Evolutionary conservation across 352 stramenopile genomes (phyloP).

Genomic region (Lagenidium giganteum): DNA sequence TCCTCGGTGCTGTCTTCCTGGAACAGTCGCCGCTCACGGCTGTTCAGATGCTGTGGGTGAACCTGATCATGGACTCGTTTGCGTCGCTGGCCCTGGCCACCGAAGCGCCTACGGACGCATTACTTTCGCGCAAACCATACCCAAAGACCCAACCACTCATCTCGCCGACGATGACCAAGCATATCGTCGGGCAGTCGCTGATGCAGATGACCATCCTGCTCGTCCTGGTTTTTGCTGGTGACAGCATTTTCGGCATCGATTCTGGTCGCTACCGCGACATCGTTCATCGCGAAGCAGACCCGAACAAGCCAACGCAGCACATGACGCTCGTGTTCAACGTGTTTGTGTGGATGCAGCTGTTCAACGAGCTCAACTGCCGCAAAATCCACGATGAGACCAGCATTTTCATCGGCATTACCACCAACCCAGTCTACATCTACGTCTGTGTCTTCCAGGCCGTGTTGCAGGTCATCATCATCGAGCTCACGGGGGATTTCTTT

Average conservation of each 20-base stretch:
- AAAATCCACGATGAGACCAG: constrained; percentile 84
- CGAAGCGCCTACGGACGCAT: constrained; percentile 59
- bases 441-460: constrained; percentile 88
- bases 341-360: constrained; percentile 91
- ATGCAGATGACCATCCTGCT: constrained; percentile 80
- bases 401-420: constrained; percentile 78
- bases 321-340: constrained; percentile 91
- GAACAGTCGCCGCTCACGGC: constrained; percentile 68
- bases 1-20: constrained; percentile 44
- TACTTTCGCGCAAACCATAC: constrained; percentile 77
- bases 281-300: constrained; percentile 2
- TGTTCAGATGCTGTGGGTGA: constrained; percentile 93
- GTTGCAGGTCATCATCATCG: constrained; percentile 94
- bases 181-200: constrained; percentile 77
- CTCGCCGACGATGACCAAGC: constrained; percentile 76
- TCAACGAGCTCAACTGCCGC: constrained; percentile 19
- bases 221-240: constrained; percentile 46
- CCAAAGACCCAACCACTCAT: constrained; percentile 67
- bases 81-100: constrained; percentile 87
- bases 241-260: constrained; percentile 11
- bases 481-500: constrained; percentile 86
- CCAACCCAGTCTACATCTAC: constrained; percentile 91
- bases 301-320: constrained; percentile 56
- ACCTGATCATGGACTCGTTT: constrained; percentile 93
- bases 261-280: constrained; percentile 7